These are phyloP conservation scores for Macaranga tanarius DNA, from an alignment of 441 rosid species.

Conservation along the genomic window DNA sequence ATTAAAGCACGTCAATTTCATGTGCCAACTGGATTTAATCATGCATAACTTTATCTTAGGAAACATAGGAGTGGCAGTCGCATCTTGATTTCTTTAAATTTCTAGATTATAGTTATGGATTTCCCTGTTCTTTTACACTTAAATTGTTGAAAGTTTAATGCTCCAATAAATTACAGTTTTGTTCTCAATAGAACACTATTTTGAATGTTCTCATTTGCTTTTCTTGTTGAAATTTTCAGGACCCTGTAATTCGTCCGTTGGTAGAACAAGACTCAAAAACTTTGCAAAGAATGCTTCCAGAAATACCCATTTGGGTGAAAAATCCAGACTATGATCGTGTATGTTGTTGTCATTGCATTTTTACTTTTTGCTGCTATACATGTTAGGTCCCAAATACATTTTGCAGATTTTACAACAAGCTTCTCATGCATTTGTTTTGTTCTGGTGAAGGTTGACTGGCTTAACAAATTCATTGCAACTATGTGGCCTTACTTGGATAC, in stretches of 20 bases:
- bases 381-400: constrained; percentile 12
- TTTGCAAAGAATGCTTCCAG: constrained; percentile 81
- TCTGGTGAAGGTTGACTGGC: constrained; percentile 83
- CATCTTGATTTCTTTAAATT: not conserved
- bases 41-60: not conserved
- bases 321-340: constrained; percentile 94
- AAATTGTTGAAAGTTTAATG: not conserved
- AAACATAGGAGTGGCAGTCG: not conserved
- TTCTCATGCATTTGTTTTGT: constrained; percentile 25
- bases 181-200: not conserved
- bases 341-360: constrained; percentile 29
- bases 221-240: constrained; percentile 40
- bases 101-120: not conserved
- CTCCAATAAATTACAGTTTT: not conserved
- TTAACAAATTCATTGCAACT: constrained; percentile 62
- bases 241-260: constrained; percentile 69
- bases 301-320: constrained; percentile 93
- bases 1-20: not conserved
- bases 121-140: not conserved
- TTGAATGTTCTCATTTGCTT: constrained; percentile 2
- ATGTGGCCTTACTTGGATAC: constrained; percentile 98
- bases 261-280: constrained; percentile 72
- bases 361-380: not conserved
- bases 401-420: constrained; percentile 4
- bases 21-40: too few species aligned